phyloP scores from a whole-genome alignment of 768 basidiomycete genomes.

The Termitomyces sp. region DNA sequence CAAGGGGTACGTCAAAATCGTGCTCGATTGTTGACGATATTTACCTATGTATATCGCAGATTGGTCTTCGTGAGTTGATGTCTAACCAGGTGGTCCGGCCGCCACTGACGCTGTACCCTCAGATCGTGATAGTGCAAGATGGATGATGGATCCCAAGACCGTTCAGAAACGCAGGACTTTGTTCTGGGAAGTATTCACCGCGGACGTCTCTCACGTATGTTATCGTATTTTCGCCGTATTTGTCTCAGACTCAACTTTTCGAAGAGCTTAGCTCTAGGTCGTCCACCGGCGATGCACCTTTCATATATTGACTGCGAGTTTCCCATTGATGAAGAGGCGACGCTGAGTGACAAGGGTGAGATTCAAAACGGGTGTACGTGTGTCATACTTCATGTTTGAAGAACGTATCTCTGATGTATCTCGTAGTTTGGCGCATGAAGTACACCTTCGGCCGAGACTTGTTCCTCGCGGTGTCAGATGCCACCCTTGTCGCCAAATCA shows the following conservation, averaged over 20 bases:
- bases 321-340: slow-evolving; percentile 51
- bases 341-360: slow-evolving; percentile 38
- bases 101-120: background rate
- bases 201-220: slow-evolving; percentile 35
- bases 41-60: slow-evolving; percentile 18
- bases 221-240: background rate
- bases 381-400: background rate
- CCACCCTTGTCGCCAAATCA: slow-evolving; percentile 44
- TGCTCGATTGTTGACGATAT: background rate
- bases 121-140: slow-evolving; percentile 40
- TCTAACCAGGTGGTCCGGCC: background rate
- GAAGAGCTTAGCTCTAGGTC: slow-evolving; percentile 54
- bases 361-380: slow-evolving; percentile 47
- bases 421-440: slow-evolving; percentile 54
- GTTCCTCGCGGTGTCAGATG: slow-evolving; percentile 43
- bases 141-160: slow-evolving; percentile 33
- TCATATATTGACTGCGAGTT: slow-evolving; percentile 63
- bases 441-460: slow-evolving; percentile 48
- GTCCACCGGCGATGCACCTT: slow-evolving; percentile 54
- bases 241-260: background rate
- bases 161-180: slow-evolving; percentile 32
- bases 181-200: slow-evolving; percentile 36
- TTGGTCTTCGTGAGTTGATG: slow-evolving; percentile 37
- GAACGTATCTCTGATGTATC: background rate
- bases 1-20: slow-evolving; percentile 39